A percentile compares a stretch with the other conserved stretches of the same genome.
Evolutionary conservation across 2,329 filamentous ascomycete species (phyloP).

Genomic region (Colletotrichum chrysophilum): DNA sequence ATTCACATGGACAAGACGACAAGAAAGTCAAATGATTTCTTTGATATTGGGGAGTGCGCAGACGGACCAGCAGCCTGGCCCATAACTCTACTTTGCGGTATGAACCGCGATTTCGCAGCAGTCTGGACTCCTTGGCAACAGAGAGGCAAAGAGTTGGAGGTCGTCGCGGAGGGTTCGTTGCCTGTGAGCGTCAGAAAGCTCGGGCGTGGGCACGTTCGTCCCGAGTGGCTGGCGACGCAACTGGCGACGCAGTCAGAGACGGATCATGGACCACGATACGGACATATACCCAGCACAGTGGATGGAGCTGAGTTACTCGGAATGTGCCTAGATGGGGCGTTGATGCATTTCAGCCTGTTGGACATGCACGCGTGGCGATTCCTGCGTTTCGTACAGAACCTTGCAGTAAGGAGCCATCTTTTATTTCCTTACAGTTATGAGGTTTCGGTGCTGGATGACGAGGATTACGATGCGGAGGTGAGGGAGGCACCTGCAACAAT

Average conservation of each 20-base stretch:
- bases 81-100: slow-evolving; percentile 53
- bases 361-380: slow-evolving; percentile 67
- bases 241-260: not conserved
- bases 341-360: slow-evolving; percentile 74
- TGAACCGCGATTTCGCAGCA: slow-evolving; percentile 51
- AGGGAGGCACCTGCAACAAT: slow-evolving; percentile 43
- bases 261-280: slow-evolving; percentile 41
- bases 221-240: slow-evolving; percentile 48
- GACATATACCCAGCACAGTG: slow-evolving; percentile 44
- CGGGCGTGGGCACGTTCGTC: slow-evolving; percentile 55
- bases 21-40: slow-evolving; percentile 49
- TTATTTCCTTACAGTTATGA: slow-evolving; percentile 55
- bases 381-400: slow-evolving; percentile 74
- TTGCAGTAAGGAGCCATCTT: slow-evolving; percentile 55
- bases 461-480: slow-evolving; percentile 40
- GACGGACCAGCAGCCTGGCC: slow-evolving; percentile 35
- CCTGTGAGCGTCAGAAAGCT: slow-evolving; percentile 62
- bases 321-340: slow-evolving; percentile 70
- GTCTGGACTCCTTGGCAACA: slow-evolving; percentile 54
- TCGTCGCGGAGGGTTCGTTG: slow-evolving; percentile 63
- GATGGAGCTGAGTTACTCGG: slow-evolving; percentile 65
- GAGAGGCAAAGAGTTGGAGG: slow-evolving; percentile 43
- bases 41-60: slow-evolving; percentile 45
- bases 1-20: slow-evolving; percentile 52
- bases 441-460: slow-evolving; percentile 26